Conservation (phyloP, 2,329 filamentous ascomycete species). For the Dryadomyces quercivorus region DNA sequence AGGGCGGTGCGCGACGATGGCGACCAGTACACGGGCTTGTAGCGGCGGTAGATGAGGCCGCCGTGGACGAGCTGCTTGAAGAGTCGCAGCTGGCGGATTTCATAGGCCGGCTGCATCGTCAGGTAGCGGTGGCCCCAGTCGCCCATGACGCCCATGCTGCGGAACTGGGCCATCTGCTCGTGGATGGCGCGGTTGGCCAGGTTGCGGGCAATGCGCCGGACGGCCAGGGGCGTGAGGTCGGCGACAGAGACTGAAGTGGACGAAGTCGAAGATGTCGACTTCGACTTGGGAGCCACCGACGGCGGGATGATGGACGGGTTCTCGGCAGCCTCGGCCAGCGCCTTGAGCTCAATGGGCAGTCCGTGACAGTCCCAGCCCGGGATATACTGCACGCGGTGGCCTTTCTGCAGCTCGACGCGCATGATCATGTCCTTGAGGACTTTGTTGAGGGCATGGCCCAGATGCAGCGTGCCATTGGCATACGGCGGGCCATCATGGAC, state of each 20-base stretch:
- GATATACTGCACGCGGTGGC: constrained; percentile 64
- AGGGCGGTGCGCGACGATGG: constrained; percentile 67
- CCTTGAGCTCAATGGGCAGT: constrained; percentile 92
- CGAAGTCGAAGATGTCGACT: background rate
- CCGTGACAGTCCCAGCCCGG: constrained; percentile 99
- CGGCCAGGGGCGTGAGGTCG: constrained; percentile 36
- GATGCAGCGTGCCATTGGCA: constrained; percentile 82
- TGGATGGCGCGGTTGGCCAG: constrained; percentile 58
- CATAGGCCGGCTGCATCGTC: constrained; percentile 67
- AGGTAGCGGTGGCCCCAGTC: constrained; percentile 69
- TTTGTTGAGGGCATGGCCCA: constrained; percentile 94
- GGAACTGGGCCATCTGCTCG: constrained; percentile 62
- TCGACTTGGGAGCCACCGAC: background rate
- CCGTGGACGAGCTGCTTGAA: constrained; percentile 65
- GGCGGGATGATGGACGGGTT: background rate
- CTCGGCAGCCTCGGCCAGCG: constrained; percentile 38
- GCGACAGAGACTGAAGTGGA: background rate
- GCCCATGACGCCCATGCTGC: constrained; percentile 64
- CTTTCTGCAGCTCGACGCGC: constrained; percentile 67
- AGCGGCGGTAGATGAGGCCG: constrained; percentile 63
- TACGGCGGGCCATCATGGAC: constrained; percentile 96
- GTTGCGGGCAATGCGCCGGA: constrained; percentile 51
- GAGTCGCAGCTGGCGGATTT: constrained; percentile 61
- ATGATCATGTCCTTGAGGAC: constrained; percentile 90
- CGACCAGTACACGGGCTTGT: constrained; percentile 81